These are phyloP conservation scores for Eustoma russellianum DNA, from an alignment of 257 asterid species.

Conservation along the genomic window DNA sequence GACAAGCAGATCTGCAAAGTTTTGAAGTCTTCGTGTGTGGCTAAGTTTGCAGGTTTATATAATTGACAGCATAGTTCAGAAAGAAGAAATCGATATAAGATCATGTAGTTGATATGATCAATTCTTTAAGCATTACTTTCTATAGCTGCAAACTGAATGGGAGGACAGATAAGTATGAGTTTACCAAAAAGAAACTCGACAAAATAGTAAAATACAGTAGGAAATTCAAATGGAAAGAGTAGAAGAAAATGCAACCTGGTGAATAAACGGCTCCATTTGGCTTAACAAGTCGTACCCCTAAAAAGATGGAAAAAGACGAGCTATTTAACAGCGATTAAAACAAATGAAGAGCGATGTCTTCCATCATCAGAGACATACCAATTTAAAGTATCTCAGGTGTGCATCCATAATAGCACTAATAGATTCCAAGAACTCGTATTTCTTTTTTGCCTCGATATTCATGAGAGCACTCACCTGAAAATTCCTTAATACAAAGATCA, in stretches of 20 bases:
- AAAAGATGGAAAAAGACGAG: conserved; percentile 14
- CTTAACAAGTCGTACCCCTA: conserved; percentile 82
- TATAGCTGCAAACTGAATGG: background rate
- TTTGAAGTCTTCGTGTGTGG: background rate
- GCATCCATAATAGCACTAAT: conserved; percentile 99
- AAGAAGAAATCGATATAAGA: too few species aligned
- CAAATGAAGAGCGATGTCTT: conserved; percentile 9
- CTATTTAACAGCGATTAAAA: conserved; percentile 14
- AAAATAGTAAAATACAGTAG: background rate
- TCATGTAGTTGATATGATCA: too few species aligned
- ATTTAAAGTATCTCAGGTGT: conserved; percentile 81
- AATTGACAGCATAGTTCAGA: too few species aligned
- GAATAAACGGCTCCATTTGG: conserved; percentile 89
- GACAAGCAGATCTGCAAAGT: background rate
- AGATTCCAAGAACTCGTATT: conserved; percentile 87
- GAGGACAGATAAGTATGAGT: background rate
- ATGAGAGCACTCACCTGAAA: conserved; percentile 84
- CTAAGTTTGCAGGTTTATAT: background rate
- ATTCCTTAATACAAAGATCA: conserved; percentile 39
- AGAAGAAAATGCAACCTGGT: conserved; percentile 50
- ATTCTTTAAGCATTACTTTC: too few species aligned
- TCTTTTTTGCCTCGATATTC: conserved; percentile 88
- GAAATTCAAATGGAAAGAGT: background rate
- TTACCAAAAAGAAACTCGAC: background rate
- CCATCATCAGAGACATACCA: conserved; percentile 40